Evolutionary conservation across 495 filamentous ascomycete species (phyloP).

Genomic region (Talaromyces borbonicus): DNA sequence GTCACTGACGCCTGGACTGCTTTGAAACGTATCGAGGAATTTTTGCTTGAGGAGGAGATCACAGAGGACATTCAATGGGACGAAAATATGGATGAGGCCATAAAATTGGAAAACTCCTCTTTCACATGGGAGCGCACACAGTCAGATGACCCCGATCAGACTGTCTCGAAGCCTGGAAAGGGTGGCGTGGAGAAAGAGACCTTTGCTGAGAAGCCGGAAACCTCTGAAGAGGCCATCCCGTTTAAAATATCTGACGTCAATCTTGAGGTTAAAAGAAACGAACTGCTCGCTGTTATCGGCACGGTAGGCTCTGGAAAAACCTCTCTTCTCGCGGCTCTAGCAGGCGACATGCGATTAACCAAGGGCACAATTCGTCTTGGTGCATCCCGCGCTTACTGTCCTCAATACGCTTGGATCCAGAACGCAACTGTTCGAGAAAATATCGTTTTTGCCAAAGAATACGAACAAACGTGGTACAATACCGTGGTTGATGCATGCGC

Average conservation of each 20-base stretch:
- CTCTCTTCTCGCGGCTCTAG: constrained; percentile 79
- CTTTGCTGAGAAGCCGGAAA: constrained; percentile 18
- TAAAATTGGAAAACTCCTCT: constrained; percentile 61
- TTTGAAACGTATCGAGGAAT: constrained; percentile 74
- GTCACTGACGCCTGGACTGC: constrained; percentile 84
- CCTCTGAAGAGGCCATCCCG: constrained; percentile 49
- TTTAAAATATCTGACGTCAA: constrained; percentile 73
- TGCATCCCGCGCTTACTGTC: constrained; percentile 76
- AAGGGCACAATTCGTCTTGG: constrained; percentile 63
- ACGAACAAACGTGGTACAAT: constrained; percentile 43
- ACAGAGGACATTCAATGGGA: constrained; percentile 62
- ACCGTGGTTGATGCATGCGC: constrained; percentile 49
- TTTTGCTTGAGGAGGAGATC: constrained; percentile 74
- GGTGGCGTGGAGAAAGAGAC: constrained; percentile 17
- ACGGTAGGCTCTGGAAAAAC: constrained; percentile 87
- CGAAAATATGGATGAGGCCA: constrained; percentile 51
- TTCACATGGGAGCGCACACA: constrained; percentile 88
- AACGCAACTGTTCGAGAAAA: constrained; percentile 81
- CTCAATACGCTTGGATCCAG: constrained; percentile 97
- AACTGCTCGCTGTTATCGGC: constrained; percentile 85
- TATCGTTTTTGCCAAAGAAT: constrained; percentile 75
- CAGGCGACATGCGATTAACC: constrained; percentile 87
- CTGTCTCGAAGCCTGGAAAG: constrained; percentile 20
- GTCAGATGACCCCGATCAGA: constrained; percentile 45
- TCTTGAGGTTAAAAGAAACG: constrained; percentile 65